A percentile compares a stretch with the other conserved stretches of the same genome.
Conservation (phyloP, 2,329 filamentous ascomycete genomes). For the Incumbomyces lentus region DNA sequence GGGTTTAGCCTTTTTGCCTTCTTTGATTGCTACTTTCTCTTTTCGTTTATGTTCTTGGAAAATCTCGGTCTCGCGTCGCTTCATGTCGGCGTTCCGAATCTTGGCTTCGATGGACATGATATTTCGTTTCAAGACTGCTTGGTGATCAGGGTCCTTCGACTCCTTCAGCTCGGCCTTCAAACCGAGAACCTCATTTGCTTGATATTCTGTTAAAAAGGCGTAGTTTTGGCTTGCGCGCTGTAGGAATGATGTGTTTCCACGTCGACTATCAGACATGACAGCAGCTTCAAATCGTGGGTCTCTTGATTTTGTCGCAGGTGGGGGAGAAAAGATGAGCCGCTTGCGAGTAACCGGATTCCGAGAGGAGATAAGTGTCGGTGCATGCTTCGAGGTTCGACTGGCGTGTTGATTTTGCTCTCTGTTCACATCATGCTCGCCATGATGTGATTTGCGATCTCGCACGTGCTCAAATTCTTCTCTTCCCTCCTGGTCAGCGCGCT, state of each 20-base stretch:
- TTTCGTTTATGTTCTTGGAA: constrained; percentile 64
- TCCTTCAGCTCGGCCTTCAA: constrained; percentile 58
- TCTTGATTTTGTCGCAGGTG: constrained; percentile 51
- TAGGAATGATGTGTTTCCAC: constrained; percentile 32
- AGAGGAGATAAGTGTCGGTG: constrained; percentile 70
- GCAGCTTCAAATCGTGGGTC: constrained; percentile 83
- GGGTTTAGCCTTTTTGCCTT: constrained; percentile 69
- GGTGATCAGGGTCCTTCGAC: constrained; percentile 54
- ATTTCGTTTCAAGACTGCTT: constrained; percentile 60
- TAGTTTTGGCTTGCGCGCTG: constrained; percentile 61
- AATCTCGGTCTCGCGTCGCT: constrained; percentile 60
- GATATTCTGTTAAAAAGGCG: constrained; percentile 78
- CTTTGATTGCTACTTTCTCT: constrained; percentile 73
- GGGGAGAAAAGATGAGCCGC: constrained; percentile 57
- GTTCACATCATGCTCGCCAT: constrained; percentile 18
- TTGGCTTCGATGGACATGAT: constrained; percentile 70
- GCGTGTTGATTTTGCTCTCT: constrained; percentile 22
- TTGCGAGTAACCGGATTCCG: constrained; percentile 74
- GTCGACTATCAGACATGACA: constrained; percentile 28
- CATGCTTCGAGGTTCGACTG: constrained; percentile 66
- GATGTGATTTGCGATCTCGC: constrained; percentile 9
- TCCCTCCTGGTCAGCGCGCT: constrained; percentile 19
- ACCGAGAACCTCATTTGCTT: constrained; percentile 68
- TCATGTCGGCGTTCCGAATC: constrained; percentile 58
- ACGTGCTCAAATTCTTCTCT: constrained; percentile 13